Evolutionary conservation across 306 rosid genomes (phyloP), one percentile per base, ranked within the genome.

Genomic region (Calophaca sinica): DNA sequence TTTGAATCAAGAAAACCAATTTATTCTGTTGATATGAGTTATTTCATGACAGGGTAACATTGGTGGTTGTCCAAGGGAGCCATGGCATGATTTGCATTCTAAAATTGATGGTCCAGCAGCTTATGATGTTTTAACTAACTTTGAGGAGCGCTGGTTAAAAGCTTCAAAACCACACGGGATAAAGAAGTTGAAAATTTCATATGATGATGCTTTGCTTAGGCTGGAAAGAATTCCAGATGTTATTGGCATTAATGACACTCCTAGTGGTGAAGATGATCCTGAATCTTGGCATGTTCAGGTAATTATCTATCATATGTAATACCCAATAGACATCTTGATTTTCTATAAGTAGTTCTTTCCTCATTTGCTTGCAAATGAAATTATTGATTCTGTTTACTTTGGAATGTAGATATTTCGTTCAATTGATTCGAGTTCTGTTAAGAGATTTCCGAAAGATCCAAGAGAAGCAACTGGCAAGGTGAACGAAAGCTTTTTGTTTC

Each of bases 251-350:
- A 79, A 80, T 44, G 96, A 90, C 77, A 79, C 83, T 72, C 62
- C 70, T 73, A 61, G 68, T 69, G 71, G 64, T 73, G 96, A 87
- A 9, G 70, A 90, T 63, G 89, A 84, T 84, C 98, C 96, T 58
- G 97, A 94, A 84, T 79, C 89, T 81, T 94, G 99, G 99, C 97
- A 94, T 86, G 96, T 89, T 79, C 99, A 94, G 92, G 99, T 94
- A 76, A 73, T 55, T 48, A 38, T 59, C 33, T 79, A n/a, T n/a
- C n/a, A n/a, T n/a, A 53, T 44, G 46, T 41, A 49, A 63, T 62
- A 63, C 48, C 26, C 7, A 35, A 62, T 67, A 64, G 13, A 78
- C 45, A 8, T 5, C 45, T 77, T 54, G 59, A 59, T 73, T 79
- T 75, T 68, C 62, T 42, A 13, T 57, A 42, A 54, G 45, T 59